These are phyloP conservation scores for Venturia aucupariae DNA, from an alignment of 2,329 filamentous ascomycete species.

Conservation along the genomic window DNA sequence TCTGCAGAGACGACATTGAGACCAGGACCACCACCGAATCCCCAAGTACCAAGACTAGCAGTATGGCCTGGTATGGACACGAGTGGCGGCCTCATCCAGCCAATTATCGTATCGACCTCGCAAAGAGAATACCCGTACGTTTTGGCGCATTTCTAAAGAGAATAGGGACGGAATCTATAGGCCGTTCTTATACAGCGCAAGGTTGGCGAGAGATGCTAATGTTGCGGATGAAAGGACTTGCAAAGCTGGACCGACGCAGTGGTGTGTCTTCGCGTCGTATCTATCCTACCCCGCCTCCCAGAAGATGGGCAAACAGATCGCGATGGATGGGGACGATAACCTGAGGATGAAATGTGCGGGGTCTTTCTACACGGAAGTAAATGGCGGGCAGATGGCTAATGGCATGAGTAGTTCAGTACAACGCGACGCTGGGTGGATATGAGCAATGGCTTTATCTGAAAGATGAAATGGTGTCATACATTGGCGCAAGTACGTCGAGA, in stretches of 20 bases:
- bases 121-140: conserved; percentile 3
- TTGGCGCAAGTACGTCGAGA: not conserved
- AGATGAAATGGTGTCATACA: conserved; percentile 5
- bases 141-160: not conserved
- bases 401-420: conserved; percentile 3
- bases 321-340: conserved; percentile 4
- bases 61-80: conserved; percentile 14
- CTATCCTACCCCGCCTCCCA: not conserved
- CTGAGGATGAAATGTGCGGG: conserved; percentile 12
- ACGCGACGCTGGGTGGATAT: conserved; percentile 10
- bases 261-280: conserved; percentile 12
- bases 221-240: not conserved
- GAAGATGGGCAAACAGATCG: conserved; percentile 8
- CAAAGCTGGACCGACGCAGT: not conserved
- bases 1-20: conserved; percentile 11
- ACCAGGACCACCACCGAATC: conserved; percentile 5
- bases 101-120: conserved; percentile 9
- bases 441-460: conserved; percentile 11
- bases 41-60: conserved; percentile 1
- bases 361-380: not conserved
- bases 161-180: not conserved
- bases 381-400: not conserved
- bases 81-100: conserved; percentile 9
- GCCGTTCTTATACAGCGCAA: not conserved
- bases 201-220: not conserved